Base-by-base conservation (phyloP, 208 protist genomes). In the Wallacemonas sp. region DNA sequence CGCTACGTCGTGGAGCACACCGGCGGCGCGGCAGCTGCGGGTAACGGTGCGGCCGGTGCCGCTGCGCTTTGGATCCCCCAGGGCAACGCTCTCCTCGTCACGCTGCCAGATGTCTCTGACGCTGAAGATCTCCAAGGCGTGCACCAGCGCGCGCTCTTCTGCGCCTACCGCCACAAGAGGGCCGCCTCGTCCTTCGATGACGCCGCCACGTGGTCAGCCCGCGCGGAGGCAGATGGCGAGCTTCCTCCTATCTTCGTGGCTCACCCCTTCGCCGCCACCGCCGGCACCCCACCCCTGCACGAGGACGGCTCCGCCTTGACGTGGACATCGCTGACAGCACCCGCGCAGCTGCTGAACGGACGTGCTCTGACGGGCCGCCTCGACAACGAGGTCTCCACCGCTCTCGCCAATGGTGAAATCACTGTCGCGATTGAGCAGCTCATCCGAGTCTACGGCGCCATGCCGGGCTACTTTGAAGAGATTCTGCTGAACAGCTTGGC, bases 91-190 rank as follows among this genome's bases (percentile, higher is more conserved):
- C 66, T 91, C 61, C 72, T 95, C 12, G 60, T 93, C 11, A 91
- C 86, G 21, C 83, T 95, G 41, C 87, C 90, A 0, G 86, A 88
- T 39, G 86, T 95, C 22, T 46, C 44, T 38, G 71, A 84, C 22
- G 74, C 86, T 30, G 72, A 64, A 24, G 82, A 91, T 30, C 71
- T 93, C 60, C 89, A 95, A 62, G 70, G 76, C 8, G 75, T 93
- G 15, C 72, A 87, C 46, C 83, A 72, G 2, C 89, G 85, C 51
- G 81, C 80, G 28, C 41, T 95, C 12, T 92, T 95, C 69, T 91
- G 90, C 51, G 67, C 79, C 28, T 56, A 66, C 22, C 6, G 68
- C 5, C 62, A 64, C 46, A 56, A 42, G n/a, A 36, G 49, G 9
- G 66, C 64, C 41, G 63, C 19, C 17, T 22, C 11, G 11, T 15